Conservation (phyloP, 352 stramenopile genomes). For the Elongisporangium prolatum region DNA sequence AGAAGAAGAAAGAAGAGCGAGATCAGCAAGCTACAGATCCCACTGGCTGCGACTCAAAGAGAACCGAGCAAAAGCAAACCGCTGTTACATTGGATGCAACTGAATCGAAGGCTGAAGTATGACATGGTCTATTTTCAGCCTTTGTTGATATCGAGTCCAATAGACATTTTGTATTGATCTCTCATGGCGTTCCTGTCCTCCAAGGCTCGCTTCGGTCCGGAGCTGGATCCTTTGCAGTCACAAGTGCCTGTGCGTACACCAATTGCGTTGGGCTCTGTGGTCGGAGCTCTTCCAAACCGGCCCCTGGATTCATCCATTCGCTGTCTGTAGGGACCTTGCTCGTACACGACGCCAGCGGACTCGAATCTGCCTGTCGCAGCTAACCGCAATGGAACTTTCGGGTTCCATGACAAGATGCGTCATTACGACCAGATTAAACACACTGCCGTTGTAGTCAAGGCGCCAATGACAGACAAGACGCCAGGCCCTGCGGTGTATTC, state of each 20-base stretch:
- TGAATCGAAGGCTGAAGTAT: conserved; percentile 4
- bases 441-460: conserved; percentile 6
- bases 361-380: conserved; percentile 1
- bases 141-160: not conserved
- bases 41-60: not conserved
- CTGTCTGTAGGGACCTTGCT: conserved; percentile 30
- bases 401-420: conserved; percentile 3
- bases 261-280: no score
- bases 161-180: not conserved
- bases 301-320: not conserved
- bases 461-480: conserved; percentile 6
- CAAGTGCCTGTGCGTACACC: conserved; percentile 29
- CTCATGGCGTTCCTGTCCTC: conserved; percentile 48
- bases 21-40: not conserved
- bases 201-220: conserved; percentile 40
- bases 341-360: conserved; percentile 24
- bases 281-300: no score
- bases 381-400: conserved; percentile 34
- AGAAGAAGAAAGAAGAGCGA: conserved; percentile 10
- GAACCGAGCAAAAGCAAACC: not conserved
- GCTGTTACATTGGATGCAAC: not conserved
- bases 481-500: conserved; percentile 35
- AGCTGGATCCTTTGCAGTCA: conserved; percentile 28
- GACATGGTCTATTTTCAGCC: not conserved
- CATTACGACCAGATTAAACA: conserved; percentile 15